These are phyloP conservation scores for Backusella psychrophila DNA, from an alignment of 192 early-diverging fungal genomes.

Conservation along the genomic window DNA sequence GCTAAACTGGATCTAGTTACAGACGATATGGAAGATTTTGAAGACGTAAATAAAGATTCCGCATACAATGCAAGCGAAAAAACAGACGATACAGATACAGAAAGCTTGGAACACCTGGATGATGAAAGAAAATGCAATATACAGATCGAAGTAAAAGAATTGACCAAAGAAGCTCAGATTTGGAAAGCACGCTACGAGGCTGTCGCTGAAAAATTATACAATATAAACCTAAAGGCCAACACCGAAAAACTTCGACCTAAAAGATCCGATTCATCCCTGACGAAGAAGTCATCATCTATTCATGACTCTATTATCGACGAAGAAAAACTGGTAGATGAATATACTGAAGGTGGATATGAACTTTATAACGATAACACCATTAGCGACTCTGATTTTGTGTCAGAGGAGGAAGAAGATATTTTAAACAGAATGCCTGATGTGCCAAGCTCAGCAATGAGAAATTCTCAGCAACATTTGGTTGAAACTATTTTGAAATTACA, in stretches of 20 bases:
- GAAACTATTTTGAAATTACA: slow-evolving; percentile 5
- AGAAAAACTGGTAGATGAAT: not conserved
- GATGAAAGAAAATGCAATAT: not conserved
- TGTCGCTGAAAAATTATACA: not conserved
- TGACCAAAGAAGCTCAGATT: not conserved
- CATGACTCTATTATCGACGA: not conserved
- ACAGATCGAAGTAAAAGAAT: not conserved
- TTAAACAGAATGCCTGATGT: slow-evolving; percentile 1
- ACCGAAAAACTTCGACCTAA: not conserved
- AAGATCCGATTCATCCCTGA: not conserved
- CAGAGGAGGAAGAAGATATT: slow-evolving; percentile 1
- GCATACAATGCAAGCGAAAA: not conserved
- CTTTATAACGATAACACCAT: not conserved
- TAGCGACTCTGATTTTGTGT: not conserved
- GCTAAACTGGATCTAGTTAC: not conserved
- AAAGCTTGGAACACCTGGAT: not conserved
- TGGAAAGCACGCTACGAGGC: not conserved
- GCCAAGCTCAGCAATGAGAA: not conserved
- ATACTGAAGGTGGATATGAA: not conserved
- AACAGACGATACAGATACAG: not conserved
- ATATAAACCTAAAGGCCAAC: not conserved
- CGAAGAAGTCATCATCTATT: not conserved
- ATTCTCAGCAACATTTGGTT: not conserved
- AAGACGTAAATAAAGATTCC: not conserved
- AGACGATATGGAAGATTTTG: not conserved